A percentile compares a stretch with the other conserved stretches of the same genome.
These are phyloP conservation scores for Colletotrichum aenigma DNA, from an alignment of 2,329 filamentous ascomycete species.

Conservation along the genomic window DNA sequence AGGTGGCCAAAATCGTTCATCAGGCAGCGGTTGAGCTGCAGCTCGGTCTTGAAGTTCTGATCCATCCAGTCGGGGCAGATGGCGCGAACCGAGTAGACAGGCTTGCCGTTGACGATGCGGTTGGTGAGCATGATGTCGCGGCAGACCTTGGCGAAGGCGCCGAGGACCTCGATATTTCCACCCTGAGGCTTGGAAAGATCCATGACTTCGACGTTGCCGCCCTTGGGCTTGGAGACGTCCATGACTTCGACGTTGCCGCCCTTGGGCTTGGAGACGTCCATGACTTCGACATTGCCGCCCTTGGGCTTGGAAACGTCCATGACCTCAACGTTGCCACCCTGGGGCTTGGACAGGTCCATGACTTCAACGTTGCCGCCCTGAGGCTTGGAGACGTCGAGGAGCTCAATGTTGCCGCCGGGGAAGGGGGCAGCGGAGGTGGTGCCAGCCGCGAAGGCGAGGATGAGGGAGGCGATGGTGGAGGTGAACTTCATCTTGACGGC, in stretches of 20 bases:
- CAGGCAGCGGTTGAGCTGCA: slow-evolving; percentile 18
- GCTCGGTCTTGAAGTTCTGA: not conserved
- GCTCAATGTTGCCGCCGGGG: not conserved
- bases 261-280: not conserved
- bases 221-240: not conserved
- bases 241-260: not conserved
- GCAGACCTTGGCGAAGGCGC: not conserved
- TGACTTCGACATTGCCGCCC: not conserved
- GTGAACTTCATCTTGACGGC: slow-evolving; percentile 6
- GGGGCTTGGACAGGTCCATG: not conserved
- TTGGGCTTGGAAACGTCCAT: not conserved
- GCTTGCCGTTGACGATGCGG: not conserved
- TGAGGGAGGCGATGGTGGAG: not conserved
- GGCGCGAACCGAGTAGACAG: slow-evolving; percentile 8
- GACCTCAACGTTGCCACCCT: not conserved
- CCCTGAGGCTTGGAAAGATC: not conserved
- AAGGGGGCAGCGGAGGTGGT: not conserved
- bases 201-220: not conserved
- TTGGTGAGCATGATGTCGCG: not conserved
- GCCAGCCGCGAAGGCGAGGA: not conserved
- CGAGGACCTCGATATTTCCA: not conserved
- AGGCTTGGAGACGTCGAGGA: not conserved
- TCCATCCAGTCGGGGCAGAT: not conserved
- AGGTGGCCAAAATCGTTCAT: slow-evolving; percentile 11
- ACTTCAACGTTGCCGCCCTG: not conserved